Base-by-base conservation (phyloP, 1,284 basidiomycete genomes). In the Neolentinus lepideus region DNA sequence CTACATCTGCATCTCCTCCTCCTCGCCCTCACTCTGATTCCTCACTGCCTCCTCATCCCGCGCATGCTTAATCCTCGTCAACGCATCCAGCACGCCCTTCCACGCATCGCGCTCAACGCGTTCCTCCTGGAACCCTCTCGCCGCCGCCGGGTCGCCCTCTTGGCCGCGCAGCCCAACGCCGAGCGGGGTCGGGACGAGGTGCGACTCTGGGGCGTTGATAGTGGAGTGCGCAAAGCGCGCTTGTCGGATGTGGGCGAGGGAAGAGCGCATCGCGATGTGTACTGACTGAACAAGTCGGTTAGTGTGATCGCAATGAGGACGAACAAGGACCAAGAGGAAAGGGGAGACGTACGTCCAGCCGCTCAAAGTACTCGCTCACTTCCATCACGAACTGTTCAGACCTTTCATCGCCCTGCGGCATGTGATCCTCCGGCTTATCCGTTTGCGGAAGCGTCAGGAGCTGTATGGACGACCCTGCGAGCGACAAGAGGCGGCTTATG, bases 371-470 rank as follows among this genome's bases (percentile, higher is more conserved):
- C 64, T 90, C 86, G 70, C 83, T 86, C 52, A 88, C 87, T 73
- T 90, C 87, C 47, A 87, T 74, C 47, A 91, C 88, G 62, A 91
- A 91, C 64, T 89, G 84, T 62, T 91, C 89, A 11, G 87, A 88
- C 43, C 89, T 76, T 67, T 91, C 89, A 59, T 86, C 88, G 31
- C 87, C 88, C 63, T 88, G 84, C 1, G 89, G 88, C 8, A 89
- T 74, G 52, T 73, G 74, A 54, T 85, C 84, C 12, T 80, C 79
- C 2, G 80, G 75, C 1, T 69, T 75, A 64, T 90, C 88, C 1
- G 86, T 88, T 68, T 90, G 87, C 2, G 88, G 88, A 3, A 91
- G 72, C 0, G 88, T 86, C 53, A 92, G 75, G 43, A 91, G 75
- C 11, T 86, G 84, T 54, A 90, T 83, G 9, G 85, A 87, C 8